phyloP scores from a whole-genome alignment of 805 yeast species.

The Limtongozyma cylindracea region DNA sequence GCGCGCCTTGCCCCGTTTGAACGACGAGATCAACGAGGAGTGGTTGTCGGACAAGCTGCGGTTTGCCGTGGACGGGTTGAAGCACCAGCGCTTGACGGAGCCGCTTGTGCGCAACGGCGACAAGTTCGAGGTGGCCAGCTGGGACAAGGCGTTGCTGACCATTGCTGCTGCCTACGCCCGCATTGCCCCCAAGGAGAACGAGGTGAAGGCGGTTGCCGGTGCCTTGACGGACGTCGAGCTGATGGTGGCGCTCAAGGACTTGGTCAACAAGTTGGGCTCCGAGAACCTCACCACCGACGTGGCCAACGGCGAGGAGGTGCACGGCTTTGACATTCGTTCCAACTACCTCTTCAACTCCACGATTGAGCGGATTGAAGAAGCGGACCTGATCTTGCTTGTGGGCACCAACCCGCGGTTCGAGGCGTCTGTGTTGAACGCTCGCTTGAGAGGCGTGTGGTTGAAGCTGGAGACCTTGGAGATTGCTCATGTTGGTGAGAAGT shows the following conservation, averaged over 20 bases:
- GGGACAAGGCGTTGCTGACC: conserved; percentile 66
- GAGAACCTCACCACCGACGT: conserved; percentile 62
- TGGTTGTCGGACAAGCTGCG: conserved; percentile 81
- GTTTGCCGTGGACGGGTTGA: conserved; percentile 66
- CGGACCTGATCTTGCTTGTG: conserved; percentile 55
- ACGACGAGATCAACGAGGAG: conserved; percentile 74
- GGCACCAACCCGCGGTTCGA: conserved; percentile 82
- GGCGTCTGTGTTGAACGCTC: conserved; percentile 69
- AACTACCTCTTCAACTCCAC: conserved; percentile 63
- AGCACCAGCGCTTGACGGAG: conserved; percentile 63
- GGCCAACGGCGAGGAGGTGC: conserved; percentile 24
- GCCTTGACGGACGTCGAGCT: conserved; percentile 67
- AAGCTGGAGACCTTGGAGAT: conserved; percentile 39
- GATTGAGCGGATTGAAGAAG: conserved; percentile 56
- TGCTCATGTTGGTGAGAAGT: conserved; percentile 48
- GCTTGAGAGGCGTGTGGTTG: conserved; percentile 67
- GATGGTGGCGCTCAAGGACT: conserved; percentile 59
- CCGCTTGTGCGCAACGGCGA: conserved; percentile 55
- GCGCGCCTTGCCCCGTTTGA: conserved; percentile 68
- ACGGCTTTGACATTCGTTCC: conserved; percentile 53
- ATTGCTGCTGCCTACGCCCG: conserved; percentile 35
- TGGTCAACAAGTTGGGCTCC: conserved; percentile 51
- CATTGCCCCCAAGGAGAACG: conserved; percentile 35
- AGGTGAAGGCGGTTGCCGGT: conserved; percentile 63
- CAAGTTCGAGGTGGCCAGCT: conserved; percentile 46